Percentiles rank a stretch among this genome's conserved stretches.
Evolutionary conservation across 768 basidiomycete species (phyloP).

Genomic region (Mycena latifolia): DNA sequence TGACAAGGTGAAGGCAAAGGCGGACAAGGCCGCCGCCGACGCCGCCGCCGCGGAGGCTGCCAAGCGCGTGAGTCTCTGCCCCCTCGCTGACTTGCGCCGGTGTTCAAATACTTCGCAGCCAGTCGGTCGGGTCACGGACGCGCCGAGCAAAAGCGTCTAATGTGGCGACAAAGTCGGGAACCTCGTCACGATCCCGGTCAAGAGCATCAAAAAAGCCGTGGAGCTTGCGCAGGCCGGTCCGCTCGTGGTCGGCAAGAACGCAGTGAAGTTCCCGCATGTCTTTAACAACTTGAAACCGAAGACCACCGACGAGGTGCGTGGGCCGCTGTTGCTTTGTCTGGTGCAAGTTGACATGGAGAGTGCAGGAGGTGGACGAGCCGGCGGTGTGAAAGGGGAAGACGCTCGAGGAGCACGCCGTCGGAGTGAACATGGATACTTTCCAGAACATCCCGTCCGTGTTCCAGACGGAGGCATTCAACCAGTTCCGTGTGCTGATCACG

Average conservation of each 20-base stretch:
- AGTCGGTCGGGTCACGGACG: conserved; percentile 24
- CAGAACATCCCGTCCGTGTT: conserved; percentile 29
- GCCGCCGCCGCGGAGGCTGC: background rate
- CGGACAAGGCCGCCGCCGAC: background rate
- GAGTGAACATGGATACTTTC: conserved; percentile 27
- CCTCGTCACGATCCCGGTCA: conserved; percentile 18
- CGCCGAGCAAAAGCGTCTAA: conserved; percentile 16
- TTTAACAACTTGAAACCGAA: conserved; percentile 32
- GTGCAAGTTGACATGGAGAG: no score
- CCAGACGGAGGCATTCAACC: conserved; percentile 6
- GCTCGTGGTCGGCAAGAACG: conserved; percentile 12
- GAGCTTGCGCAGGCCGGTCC: conserved; percentile 31
- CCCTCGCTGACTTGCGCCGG: background rate
- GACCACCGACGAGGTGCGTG: no score
- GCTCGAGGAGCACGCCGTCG: conserved; percentile 33
- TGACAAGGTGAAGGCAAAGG: conserved; percentile 12
- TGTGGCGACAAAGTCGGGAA: conserved; percentile 17
- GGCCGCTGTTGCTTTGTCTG: no score
- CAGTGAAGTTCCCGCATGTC: conserved; percentile 30
- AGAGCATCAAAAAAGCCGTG: conserved; percentile 1
- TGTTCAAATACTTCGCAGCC: background rate
- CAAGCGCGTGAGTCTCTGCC: conserved; percentile 19
- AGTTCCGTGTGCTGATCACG: no score
- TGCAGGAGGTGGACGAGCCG: conserved; percentile 24
- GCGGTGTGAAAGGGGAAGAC: conserved; percentile 26